A percentile compares a stretch with the other conserved stretches of the same genome.
phyloP scores from a whole-genome alignment of 306 rosid genomes.

The Rosa persica region DNA sequence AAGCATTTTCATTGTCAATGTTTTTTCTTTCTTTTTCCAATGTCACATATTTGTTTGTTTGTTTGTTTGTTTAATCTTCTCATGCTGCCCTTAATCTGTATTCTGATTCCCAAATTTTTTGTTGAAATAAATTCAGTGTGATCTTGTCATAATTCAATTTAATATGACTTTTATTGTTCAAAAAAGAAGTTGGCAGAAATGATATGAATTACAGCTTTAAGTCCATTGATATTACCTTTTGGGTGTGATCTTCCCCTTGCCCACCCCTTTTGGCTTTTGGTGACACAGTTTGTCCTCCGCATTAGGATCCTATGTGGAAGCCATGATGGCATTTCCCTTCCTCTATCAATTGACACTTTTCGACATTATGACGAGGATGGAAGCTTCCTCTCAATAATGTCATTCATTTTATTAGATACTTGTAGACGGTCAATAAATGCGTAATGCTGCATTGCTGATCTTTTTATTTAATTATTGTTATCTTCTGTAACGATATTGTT shows the following conservation, averaged over 20 bases:
- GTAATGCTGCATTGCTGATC: constrained; percentile 1
- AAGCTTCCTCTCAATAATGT: background rate
- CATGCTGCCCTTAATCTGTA: background rate
- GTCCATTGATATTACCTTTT: constrained; percentile 3
- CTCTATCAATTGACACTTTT: background rate
- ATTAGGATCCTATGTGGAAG: background rate
- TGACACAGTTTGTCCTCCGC: background rate
- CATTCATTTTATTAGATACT: background rate
- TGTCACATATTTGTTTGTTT: background rate
- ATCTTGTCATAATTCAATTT: background rate
- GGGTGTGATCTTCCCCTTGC: background rate
- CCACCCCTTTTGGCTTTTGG: background rate
- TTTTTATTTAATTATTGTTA: background rate
- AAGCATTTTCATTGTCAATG: background rate
- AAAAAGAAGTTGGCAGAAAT: background rate
- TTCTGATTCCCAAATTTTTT: constrained; percentile 2
- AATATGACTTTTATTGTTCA: background rate
- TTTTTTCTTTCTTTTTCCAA: constrained; percentile 7
- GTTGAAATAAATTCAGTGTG: background rate
- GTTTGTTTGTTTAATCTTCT: constrained; percentile 13
- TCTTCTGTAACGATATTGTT: constrained; percentile 17
- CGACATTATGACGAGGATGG: background rate
- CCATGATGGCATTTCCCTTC: background rate
- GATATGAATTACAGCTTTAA: background rate
- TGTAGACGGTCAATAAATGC: background rate